phyloP scores from a whole-genome alignment of 208 protist genomes.

The Paratrypanosoma confusum region DNA sequence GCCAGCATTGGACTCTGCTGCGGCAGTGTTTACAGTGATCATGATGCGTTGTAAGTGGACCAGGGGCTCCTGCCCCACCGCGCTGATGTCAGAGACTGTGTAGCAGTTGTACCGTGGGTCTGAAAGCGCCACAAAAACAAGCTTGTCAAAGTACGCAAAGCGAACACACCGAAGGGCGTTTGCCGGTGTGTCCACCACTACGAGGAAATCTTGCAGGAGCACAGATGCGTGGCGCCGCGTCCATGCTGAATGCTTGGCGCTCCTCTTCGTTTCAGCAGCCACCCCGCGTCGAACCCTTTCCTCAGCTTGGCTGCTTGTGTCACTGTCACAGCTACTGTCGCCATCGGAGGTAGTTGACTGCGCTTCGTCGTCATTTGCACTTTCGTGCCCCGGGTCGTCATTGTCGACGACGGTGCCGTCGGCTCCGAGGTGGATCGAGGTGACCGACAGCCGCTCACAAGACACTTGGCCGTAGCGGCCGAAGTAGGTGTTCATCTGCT shows the following conservation, averaged over 20 bases:
- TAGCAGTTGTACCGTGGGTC: conserved; percentile 41
- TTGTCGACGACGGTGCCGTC: too few species aligned
- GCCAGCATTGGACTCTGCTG: conserved; percentile 1
- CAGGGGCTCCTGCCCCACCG: conserved; percentile 19
- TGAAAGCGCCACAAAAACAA: conserved; percentile 69
- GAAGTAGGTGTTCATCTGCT: conserved; percentile 82
- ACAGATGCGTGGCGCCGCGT: conserved; percentile 1
- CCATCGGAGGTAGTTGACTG: not conserved
- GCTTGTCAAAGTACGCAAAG: conserved; percentile 68
- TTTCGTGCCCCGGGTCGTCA: too few species aligned
- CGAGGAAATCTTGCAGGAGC: conserved; percentile 83
- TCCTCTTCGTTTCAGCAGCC: conserved; percentile 4
- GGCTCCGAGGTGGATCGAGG: too few species aligned
- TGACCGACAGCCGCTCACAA: conserved; percentile 29
- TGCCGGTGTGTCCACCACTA: conserved; percentile 54
- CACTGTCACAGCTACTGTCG: conserved; percentile 3
- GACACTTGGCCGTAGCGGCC: conserved; percentile 81
- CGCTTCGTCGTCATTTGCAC: too few species aligned
- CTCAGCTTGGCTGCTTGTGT: not conserved
- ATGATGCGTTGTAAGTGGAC: too few species aligned
- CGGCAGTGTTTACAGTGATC: conserved; percentile 12
- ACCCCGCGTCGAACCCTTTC: not conserved
- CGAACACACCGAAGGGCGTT: conserved; percentile 62
- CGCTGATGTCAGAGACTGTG: conserved; percentile 41
- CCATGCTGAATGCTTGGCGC: conserved; percentile 3